A percentile compares a stretch with the other conserved stretches of the same genome.
These are phyloP conservation scores for Backusella liffmaniae DNA, from an alignment of 192 early-diverging fungal genomes.

Conservation along the genomic window DNA sequence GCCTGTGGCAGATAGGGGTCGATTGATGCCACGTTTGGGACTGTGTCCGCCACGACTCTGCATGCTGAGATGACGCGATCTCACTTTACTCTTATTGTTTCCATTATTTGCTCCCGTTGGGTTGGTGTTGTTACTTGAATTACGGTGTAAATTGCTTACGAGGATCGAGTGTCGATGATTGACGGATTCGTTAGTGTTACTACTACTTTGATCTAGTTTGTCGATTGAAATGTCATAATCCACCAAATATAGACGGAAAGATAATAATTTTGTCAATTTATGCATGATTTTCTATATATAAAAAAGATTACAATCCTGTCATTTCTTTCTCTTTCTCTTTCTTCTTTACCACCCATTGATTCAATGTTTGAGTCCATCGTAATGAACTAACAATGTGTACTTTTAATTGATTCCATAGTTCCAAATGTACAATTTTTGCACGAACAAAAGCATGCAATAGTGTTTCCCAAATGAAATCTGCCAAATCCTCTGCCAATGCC, in stretches of 20 bases:
- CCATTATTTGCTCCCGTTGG: not conserved
- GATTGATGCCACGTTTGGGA: conserved; percentile 5
- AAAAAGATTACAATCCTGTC: not conserved
- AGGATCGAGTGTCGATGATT: conserved; percentile 29
- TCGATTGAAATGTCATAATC: conserved; percentile 49
- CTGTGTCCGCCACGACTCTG: conserved; percentile 20
- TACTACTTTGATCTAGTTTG: not conserved
- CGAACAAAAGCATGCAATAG: conserved; percentile 66
- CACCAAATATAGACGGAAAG: conserved; percentile 56
- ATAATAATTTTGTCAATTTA: conserved; percentile 60
- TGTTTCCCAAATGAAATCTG: conserved; percentile 69
- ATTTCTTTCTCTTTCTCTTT: not conserved
- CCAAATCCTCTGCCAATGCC: conserved; percentile 56
- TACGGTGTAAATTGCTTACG: not conserved
- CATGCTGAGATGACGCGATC: conserved; percentile 38
- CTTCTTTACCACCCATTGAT: conserved; percentile 66
- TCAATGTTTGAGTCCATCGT: conserved; percentile 56
- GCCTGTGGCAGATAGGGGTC: conserved; percentile 23
- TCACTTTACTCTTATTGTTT: conserved; percentile 15
- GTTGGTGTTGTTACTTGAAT: not conserved
- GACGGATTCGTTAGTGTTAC: not conserved
- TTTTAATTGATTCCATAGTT: conserved; percentile 59
- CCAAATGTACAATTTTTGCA: conserved; percentile 45
- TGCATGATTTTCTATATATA: conserved; percentile 54
- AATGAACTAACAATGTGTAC: conserved; percentile 46